Percentiles rank a stretch among this genome's conserved stretches.
Evolutionary conservation across 1,284 basidiomycete species (phyloP).

Genomic region (Malassezia restricta): DNA sequence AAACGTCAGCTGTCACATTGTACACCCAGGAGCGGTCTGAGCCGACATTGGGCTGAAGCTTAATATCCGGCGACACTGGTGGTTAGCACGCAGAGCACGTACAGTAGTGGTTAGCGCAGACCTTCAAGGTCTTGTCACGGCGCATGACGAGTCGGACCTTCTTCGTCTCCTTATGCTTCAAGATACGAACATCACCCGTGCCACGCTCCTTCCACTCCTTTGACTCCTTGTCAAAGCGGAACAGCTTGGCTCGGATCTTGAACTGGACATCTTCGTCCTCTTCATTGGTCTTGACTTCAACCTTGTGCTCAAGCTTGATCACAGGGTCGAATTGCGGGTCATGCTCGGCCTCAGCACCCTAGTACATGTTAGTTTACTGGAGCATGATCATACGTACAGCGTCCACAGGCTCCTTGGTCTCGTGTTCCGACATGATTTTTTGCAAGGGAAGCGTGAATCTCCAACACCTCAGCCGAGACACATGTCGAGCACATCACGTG

Average conservation of each 20-base stretch:
- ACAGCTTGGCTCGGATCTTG: slow-evolving; percentile 96
- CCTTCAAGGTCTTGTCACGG: slow-evolving; percentile 98
- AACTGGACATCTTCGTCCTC: slow-evolving; percentile 86
- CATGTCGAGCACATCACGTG: slow-evolving; percentile 3
- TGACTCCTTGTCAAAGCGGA: slow-evolving; percentile 72
- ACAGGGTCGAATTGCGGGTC: slow-evolving; percentile 93
- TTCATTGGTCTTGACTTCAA: slow-evolving; percentile 87
- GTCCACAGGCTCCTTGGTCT: slow-evolving; percentile 8
- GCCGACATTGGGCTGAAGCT: slow-evolving; percentile 90
- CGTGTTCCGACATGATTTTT: slow-evolving; percentile 12
- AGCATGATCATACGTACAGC: background rate
- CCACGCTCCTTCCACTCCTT: slow-evolving; percentile 93
- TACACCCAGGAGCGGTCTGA: slow-evolving; percentile 98
- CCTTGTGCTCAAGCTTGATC: slow-evolving; percentile 87
- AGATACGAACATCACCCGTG: slow-evolving; percentile 41
- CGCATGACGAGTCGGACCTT: slow-evolving; percentile 97
- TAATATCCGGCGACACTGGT: slow-evolving; percentile 78
- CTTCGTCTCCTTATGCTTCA: slow-evolving; percentile 66
- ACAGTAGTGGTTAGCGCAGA: slow-evolving; percentile 97
- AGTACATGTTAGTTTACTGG: background rate
- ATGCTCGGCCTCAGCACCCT: slow-evolving; percentile 62
- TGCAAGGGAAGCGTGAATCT: background rate
- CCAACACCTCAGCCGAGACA: background rate
- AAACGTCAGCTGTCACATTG: slow-evolving; percentile 82
- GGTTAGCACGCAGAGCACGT: slow-evolving; percentile 47